These are phyloP conservation scores for Mucor velutinosus DNA, from an alignment of 371 early-diverging fungal species.

Conservation along the genomic window DNA sequence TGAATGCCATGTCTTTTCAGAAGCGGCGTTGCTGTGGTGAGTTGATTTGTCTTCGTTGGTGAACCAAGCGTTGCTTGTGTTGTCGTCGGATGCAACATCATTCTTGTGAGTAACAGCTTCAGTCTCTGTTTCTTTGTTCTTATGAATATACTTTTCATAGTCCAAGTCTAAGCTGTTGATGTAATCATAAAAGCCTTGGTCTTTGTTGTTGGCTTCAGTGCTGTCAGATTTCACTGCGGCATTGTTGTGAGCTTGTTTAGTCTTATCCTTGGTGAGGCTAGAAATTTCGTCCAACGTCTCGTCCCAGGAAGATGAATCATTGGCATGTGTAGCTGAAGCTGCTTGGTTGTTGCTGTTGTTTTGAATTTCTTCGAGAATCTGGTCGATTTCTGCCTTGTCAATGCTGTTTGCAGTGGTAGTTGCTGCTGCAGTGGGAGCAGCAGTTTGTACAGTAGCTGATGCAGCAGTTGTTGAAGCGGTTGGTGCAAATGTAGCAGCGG, in stretches of 20 bases:
- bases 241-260: neutral
- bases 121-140: conserved; percentile 34
- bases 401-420: neutral
- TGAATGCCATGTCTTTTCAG: conserved; percentile 4
- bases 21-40: neutral
- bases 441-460: neutral
- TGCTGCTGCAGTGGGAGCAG: neutral
- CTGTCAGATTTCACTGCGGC: neutral
- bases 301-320: conserved; percentile 18
- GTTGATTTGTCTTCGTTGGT: conserved; percentile 20
- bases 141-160: conserved; percentile 27
- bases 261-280: conserved; percentile 2
- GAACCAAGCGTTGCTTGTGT: neutral
- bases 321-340: neutral
- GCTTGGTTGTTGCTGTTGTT: neutral
- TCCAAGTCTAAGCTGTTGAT: conserved; percentile 34
- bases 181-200: conserved; percentile 6
- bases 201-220: neutral
- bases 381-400: conserved; percentile 11
- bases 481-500: too few species aligned
- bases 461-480: too few species aligned
- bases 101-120: conserved; percentile 42
- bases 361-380: conserved; percentile 15
- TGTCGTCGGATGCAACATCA: conserved; percentile 13
- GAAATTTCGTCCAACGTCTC: conserved; percentile 21